Evolutionary conservation across 2,329 filamentous ascomycete genomes (phyloP).

Genomic region (Davidsoniella eucalypti): DNA sequence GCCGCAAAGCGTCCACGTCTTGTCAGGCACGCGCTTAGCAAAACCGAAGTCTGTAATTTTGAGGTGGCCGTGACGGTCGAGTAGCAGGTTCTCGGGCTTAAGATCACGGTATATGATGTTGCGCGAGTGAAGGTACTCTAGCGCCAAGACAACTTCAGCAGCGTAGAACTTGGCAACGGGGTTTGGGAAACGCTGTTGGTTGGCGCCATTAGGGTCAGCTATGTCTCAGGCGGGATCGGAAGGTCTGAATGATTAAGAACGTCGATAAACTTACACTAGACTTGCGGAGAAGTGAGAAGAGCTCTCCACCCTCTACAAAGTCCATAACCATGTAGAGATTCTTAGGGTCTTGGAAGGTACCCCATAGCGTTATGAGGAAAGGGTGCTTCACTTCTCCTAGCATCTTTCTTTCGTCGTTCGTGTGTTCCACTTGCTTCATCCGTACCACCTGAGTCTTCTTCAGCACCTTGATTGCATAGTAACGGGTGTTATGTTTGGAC

Average conservation of each 20-base stretch:
- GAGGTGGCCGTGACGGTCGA: constrained; percentile 83
- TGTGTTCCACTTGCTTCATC: constrained; percentile 99
- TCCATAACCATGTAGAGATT: constrained; percentile 99
- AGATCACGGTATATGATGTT: constrained; percentile 97
- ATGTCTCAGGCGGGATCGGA: not conserved
- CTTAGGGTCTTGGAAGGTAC: constrained; percentile 87
- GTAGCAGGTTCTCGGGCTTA: constrained; percentile 84
- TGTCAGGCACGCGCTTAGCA: constrained; percentile 93
- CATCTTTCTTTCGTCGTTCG: constrained; percentile 94
- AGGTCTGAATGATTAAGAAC: not conserved
- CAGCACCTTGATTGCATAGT: constrained; percentile 95
- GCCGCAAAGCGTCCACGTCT: constrained; percentile 96
- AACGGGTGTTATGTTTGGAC: constrained; percentile 94
- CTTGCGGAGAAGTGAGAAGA: constrained; percentile 89
- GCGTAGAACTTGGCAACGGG: constrained; percentile 99
- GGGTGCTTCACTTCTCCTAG: constrained; percentile 92
- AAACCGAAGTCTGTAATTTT: constrained; percentile 99
- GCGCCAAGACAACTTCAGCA: constrained; percentile 83
- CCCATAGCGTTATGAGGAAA: constrained; percentile 95
- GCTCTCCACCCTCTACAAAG: constrained; percentile 94
- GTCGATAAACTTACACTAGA: constrained; percentile 50
- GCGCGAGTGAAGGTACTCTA: constrained; percentile 87
- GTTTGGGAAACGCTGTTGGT: constrained; percentile 76
- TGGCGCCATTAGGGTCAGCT: not conserved
- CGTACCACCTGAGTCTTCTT: constrained; percentile 98